These are phyloP conservation scores for Coniochaeta sp. DNA, from an alignment of 2,329 filamentous ascomycete species.

Conservation along the genomic window DNA sequence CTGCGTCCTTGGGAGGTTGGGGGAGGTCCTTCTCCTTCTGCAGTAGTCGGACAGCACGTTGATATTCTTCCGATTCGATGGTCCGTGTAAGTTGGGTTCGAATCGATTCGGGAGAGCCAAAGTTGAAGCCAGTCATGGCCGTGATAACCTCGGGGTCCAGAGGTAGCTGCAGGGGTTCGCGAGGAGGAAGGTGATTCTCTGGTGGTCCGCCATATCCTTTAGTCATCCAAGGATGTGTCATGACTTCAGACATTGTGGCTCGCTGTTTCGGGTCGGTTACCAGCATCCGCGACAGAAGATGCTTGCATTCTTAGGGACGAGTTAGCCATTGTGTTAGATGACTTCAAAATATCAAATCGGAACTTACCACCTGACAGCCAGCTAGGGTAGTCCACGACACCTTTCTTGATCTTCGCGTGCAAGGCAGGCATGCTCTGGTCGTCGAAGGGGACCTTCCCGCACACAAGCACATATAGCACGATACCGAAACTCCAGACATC, in stretches of 20 bases:
- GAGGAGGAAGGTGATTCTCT: slow-evolving; percentile 77
- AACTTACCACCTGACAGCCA: slow-evolving; percentile 81
- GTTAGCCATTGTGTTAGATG: slow-evolving; percentile 23
- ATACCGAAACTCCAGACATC: slow-evolving; percentile 99
- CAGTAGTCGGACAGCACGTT: slow-evolving; percentile 67
- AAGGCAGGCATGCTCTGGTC: slow-evolving; percentile 98
- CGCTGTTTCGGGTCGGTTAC: slow-evolving; percentile 87
- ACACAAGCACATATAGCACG: slow-evolving; percentile 92
- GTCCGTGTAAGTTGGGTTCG: slow-evolving; percentile 72
- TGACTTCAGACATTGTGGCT: slow-evolving; percentile 81
- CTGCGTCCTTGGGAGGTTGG: slow-evolving; percentile 53
- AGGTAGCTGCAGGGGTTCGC: slow-evolving; percentile 79
- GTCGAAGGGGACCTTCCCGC: slow-evolving; percentile 96
- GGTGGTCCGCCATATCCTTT: slow-evolving; percentile 83
- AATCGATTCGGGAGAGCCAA: slow-evolving; percentile 80
- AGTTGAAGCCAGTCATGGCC: slow-evolving; percentile 97
- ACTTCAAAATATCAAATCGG: not conserved
- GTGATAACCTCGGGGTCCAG: slow-evolving; percentile 77
- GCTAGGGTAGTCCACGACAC: slow-evolving; percentile 87
- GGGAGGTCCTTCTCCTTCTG: slow-evolving; percentile 58
- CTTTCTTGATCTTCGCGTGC: slow-evolving; percentile 98
- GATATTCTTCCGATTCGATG: slow-evolving; percentile 92
- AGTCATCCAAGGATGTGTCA: slow-evolving; percentile 91
- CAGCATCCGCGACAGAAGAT: slow-evolving; percentile 89
- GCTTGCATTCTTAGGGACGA: slow-evolving; percentile 69